phyloP scores from a whole-genome alignment of 2,329 filamentous ascomycete species.

The Pezicula carpinea region DNA sequence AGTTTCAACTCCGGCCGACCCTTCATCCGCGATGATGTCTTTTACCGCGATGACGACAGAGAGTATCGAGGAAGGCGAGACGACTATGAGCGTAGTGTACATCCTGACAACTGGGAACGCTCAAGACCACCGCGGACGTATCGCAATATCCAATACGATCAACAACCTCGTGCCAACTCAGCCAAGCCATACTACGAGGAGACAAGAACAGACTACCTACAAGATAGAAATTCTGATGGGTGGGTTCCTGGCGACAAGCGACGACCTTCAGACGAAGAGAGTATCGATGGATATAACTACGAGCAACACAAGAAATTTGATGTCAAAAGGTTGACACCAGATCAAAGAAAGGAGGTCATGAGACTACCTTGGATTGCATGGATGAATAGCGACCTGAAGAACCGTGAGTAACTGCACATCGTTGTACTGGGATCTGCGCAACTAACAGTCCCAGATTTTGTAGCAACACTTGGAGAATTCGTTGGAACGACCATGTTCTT shows the following conservation, averaged over 20 bases:
- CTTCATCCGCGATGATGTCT: conserved; percentile 13
- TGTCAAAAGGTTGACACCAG: conserved; percentile 33
- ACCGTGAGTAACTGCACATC: conserved; percentile 25
- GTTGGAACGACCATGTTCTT: conserved; percentile 32
- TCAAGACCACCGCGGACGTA: conserved; percentile 23
- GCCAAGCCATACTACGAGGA: conserved; percentile 22
- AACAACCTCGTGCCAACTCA: conserved; percentile 5
- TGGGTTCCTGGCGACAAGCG: conserved; percentile 11
- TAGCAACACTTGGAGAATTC: conserved; percentile 24
- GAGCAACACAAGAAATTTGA: conserved; percentile 24
- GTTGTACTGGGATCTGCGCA: conserved; percentile 9
- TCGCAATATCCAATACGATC: conserved; percentile 15
- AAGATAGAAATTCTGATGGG: conserved; percentile 14
- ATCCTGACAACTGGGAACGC: conserved; percentile 19
- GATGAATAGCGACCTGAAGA: conserved; percentile 44
- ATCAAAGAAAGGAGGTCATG: conserved; percentile 39
- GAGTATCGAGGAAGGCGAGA: conserved; percentile 5
- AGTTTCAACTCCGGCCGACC: conserved; percentile 8
- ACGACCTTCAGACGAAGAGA: conserved; percentile 12
- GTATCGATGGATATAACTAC: conserved; percentile 24
- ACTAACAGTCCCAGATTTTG: conserved; percentile 13
- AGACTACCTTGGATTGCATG: conserved; percentile 40
- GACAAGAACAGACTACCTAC: conserved; percentile 8
- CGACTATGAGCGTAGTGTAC: conserved; percentile 6
- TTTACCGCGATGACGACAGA: conserved; percentile 11